Evolutionary conservation across 2,329 filamentous ascomycete species (phyloP), one percentile per base, ranked within the genome.

Genomic region (Aspergillus fijiensis): DNA sequence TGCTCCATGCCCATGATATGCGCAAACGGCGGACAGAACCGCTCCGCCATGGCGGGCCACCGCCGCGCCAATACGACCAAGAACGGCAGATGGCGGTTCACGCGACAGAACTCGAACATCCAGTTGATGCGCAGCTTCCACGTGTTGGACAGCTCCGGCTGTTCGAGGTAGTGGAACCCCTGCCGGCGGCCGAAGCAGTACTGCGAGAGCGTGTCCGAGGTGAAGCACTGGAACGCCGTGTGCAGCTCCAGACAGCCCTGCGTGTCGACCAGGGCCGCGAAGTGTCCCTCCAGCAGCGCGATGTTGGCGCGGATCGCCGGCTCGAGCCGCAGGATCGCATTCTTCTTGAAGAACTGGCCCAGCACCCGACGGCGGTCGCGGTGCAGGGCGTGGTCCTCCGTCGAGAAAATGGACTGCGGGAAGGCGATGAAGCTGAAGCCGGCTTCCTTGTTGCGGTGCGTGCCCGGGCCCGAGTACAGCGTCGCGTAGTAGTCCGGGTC

Each of bases 201-300:
- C 16, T 45, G 39, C 39, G 39, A 45, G 39, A 45, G 39, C 14
- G 39, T 45, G 16, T 45, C 39, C 39, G 39, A 12, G 39, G 39
- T 45, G 39, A 45, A 45, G 16, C 39, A 61, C 45, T 58, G 49
- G 27, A 58, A 55, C n/a, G 58, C 58, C 51, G 55, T 51, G 23
- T 61, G 58, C 45, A 61, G 14, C 14, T 29, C 33, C 35, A 42
- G 49, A 16, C 49, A 49, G 3, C 31, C 33, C 39, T 14, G 29
- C 21, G 53, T 48, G 5, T 35, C 53, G 4, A 51, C 35, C 39
- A 45, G 5, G 16, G n/a, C 14, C n/a, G 11, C 51, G 49, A 21
- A 53, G 39, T 25, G 49, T n/a, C 7, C 1, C 6, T 51, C 29
- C 9, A 54, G 14, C 2, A 54, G 49, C 16, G 33, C 12, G 9